These are phyloP conservation scores for Calonectria multiphialidica DNA, from an alignment of 2,329 filamentous ascomycete genomes.

Conservation along the genomic window DNA sequence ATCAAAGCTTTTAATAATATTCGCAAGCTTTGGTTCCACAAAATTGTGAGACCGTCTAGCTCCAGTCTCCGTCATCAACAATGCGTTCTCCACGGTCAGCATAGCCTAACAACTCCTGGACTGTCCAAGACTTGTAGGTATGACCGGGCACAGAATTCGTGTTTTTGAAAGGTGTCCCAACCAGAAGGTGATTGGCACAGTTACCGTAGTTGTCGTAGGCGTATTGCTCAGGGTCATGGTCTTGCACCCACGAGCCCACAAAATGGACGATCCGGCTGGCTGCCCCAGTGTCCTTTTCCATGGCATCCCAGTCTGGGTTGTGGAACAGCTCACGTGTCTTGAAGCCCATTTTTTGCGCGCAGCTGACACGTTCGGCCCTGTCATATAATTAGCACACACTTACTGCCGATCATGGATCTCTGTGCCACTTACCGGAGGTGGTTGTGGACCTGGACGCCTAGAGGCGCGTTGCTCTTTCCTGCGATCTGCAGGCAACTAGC, in stretches of 20 bases:
- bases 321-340: neutral
- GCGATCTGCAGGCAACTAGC: neutral
- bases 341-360: conserved; percentile 3
- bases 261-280: neutral
- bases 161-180: neutral
- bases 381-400: conserved; percentile 13
- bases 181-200: neutral
- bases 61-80: neutral
- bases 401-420: neutral
- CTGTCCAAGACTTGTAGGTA: neutral
- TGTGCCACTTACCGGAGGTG: neutral
- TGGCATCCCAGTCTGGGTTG: neutral
- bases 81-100: neutral
- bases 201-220: conserved; percentile 3
- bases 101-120: neutral
- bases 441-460: neutral
- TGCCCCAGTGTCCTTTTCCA: neutral
- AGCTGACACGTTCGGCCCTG: neutral
- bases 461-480: neutral
- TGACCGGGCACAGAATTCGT: neutral
- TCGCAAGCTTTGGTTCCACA: no score
- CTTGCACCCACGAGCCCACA: neutral
- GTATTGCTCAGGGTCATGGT: conserved; percentile 2
- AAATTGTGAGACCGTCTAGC: neutral
- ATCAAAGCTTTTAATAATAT: no score